A percentile compares a stretch with the other conserved stretches of the same genome.
These are phyloP conservation scores for Podila verticillata DNA, from an alignment of 192 early-diverging fungal genomes.

Conservation along the genomic window DNA sequence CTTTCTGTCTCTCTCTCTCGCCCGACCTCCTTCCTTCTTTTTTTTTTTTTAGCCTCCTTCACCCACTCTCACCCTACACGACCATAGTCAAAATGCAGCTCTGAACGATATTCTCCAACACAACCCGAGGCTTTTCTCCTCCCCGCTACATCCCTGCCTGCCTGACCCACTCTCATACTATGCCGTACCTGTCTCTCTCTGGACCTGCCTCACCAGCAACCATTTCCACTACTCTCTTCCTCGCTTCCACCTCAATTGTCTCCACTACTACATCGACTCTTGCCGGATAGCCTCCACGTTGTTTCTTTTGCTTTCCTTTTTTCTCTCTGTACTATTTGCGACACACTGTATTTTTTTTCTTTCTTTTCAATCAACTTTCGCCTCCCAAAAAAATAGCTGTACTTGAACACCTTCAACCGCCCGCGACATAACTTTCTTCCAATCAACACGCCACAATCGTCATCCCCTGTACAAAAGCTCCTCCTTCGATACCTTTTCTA, in stretches of 20 bases:
- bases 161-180: slow-evolving; percentile 1
- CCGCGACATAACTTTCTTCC: slow-evolving; percentile 12
- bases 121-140: background rate
- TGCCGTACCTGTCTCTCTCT: background rate
- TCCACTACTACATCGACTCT: background rate
- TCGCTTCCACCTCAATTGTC: background rate
- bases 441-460: background rate
- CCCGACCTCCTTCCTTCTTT: background rate
- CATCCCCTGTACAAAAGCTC: slow-evolving; percentile 7
- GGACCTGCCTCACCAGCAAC: slow-evolving; percentile 4
- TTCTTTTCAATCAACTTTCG: background rate
- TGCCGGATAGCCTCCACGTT: background rate
- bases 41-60: background rate
- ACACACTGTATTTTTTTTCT: background rate
- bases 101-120: background rate
- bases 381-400: background rate
- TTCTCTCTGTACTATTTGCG: background rate
- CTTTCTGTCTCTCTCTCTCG: background rate
- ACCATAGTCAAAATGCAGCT: background rate
- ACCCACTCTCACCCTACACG: background rate
- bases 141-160: background rate
- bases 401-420: background rate
- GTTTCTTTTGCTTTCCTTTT: background rate
- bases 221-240: background rate
- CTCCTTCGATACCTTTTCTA: background rate